A percentile compares a stretch with the other conserved stretches of the same genome.
Conservation (phyloP, 1,139 yeast genomes). For the Casaregolazyma lundiana region DNA sequence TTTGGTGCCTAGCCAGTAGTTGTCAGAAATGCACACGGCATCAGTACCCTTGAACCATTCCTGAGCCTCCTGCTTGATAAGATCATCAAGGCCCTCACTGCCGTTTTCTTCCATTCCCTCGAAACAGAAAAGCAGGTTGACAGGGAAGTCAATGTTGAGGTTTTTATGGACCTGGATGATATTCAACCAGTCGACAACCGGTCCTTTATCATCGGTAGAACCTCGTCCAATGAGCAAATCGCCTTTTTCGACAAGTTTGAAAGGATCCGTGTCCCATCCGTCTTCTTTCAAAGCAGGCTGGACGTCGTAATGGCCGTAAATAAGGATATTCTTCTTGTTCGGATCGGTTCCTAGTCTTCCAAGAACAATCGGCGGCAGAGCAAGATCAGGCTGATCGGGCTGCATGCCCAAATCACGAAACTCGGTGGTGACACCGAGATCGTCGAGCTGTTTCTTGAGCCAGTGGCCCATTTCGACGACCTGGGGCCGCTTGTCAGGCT, state of each 20-base stretch:
- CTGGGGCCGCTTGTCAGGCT: slow-evolving; percentile 77
- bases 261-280: slow-evolving; percentile 96
- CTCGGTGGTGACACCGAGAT: slow-evolving; percentile 75
- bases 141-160: slow-evolving; percentile 85
- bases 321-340: slow-evolving; percentile 74
- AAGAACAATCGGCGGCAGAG: slow-evolving; percentile 88
- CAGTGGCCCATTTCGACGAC: slow-evolving; percentile 84
- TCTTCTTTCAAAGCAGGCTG: slow-evolving; percentile 92
- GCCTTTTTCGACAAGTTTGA: slow-evolving; percentile 58
- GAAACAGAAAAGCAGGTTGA: slow-evolving; percentile 84
- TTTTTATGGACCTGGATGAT: slow-evolving; percentile 85
- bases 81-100: slow-evolving; percentile 80
- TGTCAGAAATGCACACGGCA: slow-evolving; percentile 93
- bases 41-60: slow-evolving; percentile 81
- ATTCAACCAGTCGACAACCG: slow-evolving; percentile 95
- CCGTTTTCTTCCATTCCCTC: slow-evolving; percentile 99
- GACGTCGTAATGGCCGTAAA: slow-evolving; percentile 96
- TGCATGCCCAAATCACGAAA: slow-evolving; percentile 80
- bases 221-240: slow-evolving; percentile 86
- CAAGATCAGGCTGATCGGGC: slow-evolving; percentile 66
- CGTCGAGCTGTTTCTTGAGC: slow-evolving; percentile 60
- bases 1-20: slow-evolving; percentile 96
- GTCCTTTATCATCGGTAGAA: slow-evolving; percentile 96
- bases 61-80: slow-evolving; percentile 74
- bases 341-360: slow-evolving; percentile 84